A percentile compares a stretch with the other conserved stretches of the same genome.
Evolutionary conservation across 2,329 filamentous ascomycete species (phyloP).

Genomic region (Cladophialophora chaetospira): DNA sequence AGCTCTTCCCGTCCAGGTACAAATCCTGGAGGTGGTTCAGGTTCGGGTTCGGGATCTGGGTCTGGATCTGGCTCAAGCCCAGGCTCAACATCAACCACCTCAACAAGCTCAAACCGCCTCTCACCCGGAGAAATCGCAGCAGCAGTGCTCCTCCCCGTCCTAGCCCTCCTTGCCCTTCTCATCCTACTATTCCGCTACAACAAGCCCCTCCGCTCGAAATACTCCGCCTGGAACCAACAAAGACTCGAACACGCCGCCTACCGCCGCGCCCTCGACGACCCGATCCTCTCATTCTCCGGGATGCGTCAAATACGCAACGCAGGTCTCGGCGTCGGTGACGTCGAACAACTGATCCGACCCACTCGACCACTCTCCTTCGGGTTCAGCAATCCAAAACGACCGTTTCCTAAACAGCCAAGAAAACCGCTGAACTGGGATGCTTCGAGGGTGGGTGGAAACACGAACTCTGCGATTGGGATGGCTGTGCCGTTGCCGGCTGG

Average conservation of each 20-base stretch:
- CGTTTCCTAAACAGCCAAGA: constrained; percentile 12
- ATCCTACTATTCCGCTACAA: constrained; percentile 26
- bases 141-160: constrained; percentile 24
- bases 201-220: constrained; percentile 17
- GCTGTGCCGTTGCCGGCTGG: constrained; percentile 17
- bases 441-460: background rate
- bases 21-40: constrained; percentile 8
- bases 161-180: constrained; percentile 16
- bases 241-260: constrained; percentile 25
- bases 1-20: background rate
- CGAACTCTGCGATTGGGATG: constrained; percentile 24
- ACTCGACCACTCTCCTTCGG: constrained; percentile 25
- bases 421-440: constrained; percentile 25
- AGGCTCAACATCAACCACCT: constrained; percentile 7
- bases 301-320: constrained; percentile 3
- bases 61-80: constrained; percentile 2
- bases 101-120: constrained; percentile 7
- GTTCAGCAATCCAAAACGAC: constrained; percentile 15
- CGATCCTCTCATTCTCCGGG: constrained; percentile 21
- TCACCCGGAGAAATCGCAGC: constrained; percentile 26
- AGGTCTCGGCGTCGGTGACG: constrained; percentile 8
- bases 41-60: constrained; percentile 13
- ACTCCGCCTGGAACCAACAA: constrained; percentile 18
- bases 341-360: constrained; percentile 18
- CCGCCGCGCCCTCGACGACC: constrained; percentile 27